Percentiles rank a stretch among this genome's conserved stretches.
phyloP scores from a whole-genome alignment of 176 grass and related monocot species.

The Miscanthus lutarioriparius region DNA sequence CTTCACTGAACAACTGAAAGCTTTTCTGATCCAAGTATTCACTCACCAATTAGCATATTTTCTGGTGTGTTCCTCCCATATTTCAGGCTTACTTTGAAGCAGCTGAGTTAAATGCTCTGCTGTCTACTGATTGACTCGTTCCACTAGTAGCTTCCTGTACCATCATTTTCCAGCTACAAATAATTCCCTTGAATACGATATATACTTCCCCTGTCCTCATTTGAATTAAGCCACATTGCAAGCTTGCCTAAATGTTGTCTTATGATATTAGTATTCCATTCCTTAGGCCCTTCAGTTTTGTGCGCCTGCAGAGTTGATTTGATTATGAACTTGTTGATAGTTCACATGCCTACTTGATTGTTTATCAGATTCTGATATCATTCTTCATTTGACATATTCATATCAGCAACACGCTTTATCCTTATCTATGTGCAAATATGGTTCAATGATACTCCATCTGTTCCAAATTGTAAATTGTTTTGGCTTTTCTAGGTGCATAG shows the following conservation, averaged over 20 bases:
- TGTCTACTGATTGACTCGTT: background rate
- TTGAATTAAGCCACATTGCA: background rate
- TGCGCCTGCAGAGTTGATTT: background rate
- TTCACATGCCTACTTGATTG: background rate
- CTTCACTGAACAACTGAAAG: background rate
- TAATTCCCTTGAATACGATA: background rate
- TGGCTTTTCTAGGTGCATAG: no score
- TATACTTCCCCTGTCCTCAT: background rate
- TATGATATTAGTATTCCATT: background rate
- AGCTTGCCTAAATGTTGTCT: background rate
- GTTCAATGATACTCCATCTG: background rate
- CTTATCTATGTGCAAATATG: background rate
- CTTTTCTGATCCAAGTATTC: background rate
- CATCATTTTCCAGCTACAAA: background rate
- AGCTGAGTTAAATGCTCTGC: background rate
- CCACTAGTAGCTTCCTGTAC: background rate
- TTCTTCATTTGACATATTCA: background rate
- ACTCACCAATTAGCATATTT: background rate
- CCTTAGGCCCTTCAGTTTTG: background rate
- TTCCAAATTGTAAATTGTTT: no score
- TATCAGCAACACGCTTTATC: background rate
- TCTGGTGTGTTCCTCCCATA: background rate
- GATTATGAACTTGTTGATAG: background rate
- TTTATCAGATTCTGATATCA: background rate
- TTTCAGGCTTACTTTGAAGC: background rate